Base-by-base conservation (phyloP, 768 basidiomycete species). In the Termitomyces sp. region DNA sequence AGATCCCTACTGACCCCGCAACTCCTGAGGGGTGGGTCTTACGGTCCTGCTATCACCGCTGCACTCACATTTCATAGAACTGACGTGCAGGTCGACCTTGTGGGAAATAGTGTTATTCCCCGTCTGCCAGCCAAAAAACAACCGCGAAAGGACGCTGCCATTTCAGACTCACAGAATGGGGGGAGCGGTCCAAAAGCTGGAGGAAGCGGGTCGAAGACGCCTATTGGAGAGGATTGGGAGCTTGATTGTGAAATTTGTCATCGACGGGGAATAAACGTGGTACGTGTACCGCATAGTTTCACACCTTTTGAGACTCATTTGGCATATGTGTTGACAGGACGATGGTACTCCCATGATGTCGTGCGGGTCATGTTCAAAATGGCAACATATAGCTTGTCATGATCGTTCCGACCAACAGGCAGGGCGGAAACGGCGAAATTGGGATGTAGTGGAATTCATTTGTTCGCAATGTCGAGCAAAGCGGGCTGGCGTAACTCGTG, bases 311-410 rank as follows among this genome's bases (percentile, higher is more conserved):
- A 40, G 63, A 47, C 41, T 46, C 59, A 59, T 61, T 5, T 37
- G 8, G n/a, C 3, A 52, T 41, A 53, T 41, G 28, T 30, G 7
- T 12, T 55, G 40, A 35, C 39, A 94, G 93, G 90, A 94, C 58
- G 91, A 92, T 58, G 88, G 85, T 11, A 73, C 76, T 11, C 84
- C 89, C 3, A 79, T 96, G 72, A 82, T 93, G 66, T 91, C 83
- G 37, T 97, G 94, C 65, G 90, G 89, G 23, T 67, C 71, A 28
- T 97, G 94, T 69, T 80, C 78, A 14, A 84, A 84, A 68, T 97
- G 94, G 94, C 94, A 96, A 63, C 94, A 97, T 64, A 91, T 91
- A 34, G 67, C 74, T 21, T 97, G 94, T 64, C 91, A 95, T 64
- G 90, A 96, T 65, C 72, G 70, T 47, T 82, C 78, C 28, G 94